Conservation (phyloP, 129 eudicot species). For the Flaveria sonorensis region DNA sequence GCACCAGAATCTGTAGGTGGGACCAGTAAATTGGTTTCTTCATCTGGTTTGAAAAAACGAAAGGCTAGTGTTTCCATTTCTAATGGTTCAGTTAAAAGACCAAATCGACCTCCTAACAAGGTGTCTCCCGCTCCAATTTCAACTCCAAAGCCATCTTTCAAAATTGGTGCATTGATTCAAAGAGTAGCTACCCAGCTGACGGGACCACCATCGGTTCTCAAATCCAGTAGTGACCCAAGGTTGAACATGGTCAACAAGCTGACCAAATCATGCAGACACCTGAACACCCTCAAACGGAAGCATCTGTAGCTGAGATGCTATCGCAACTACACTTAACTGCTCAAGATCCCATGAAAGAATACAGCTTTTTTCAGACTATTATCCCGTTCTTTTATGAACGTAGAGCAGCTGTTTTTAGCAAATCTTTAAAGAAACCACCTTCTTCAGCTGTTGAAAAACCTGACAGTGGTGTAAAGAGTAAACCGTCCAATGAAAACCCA, state of each 20-base stretch:
- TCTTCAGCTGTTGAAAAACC: slow-evolving; percentile 31
- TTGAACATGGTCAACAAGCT: slow-evolving; percentile 28
- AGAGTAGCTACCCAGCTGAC: slow-evolving; percentile 84
- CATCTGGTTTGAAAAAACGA: slow-evolving; percentile 47
- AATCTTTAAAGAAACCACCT: slow-evolving; percentile 32
- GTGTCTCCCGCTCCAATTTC: slow-evolving; percentile 37
- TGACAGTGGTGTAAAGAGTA: slow-evolving; percentile 45
- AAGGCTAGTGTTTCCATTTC: slow-evolving; percentile 44
- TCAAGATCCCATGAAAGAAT: slow-evolving; percentile 60
- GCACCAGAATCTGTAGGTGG: slow-evolving; percentile 46
- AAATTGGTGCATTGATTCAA: slow-evolving; percentile 74
- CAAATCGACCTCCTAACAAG: slow-evolving; percentile 50
- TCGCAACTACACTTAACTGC: slow-evolving; percentile 68
- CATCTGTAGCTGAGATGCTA: slow-evolving; percentile 59
- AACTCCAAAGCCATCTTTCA: slow-evolving; percentile 76
- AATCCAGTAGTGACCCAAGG: slow-evolving; percentile 27
- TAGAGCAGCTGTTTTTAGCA: slow-evolving; percentile 51
- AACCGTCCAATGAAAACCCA: slow-evolving; percentile 28
- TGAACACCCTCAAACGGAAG: slow-evolving; percentile 39
- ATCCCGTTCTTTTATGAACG: slow-evolving; percentile 57
- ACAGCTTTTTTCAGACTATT: slow-evolving; percentile 40
- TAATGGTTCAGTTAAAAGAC: slow-evolving; percentile 51
- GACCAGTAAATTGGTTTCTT: slow-evolving; percentile 32
- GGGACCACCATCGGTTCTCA: slow-evolving; percentile 36
- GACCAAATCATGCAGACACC: slow-evolving; percentile 32